A percentile compares a stretch with the other conserved stretches of the same genome.
phyloP scores from a whole-genome alignment of 768 basidiomycete species.

The Termitomyces sp. region DNA sequence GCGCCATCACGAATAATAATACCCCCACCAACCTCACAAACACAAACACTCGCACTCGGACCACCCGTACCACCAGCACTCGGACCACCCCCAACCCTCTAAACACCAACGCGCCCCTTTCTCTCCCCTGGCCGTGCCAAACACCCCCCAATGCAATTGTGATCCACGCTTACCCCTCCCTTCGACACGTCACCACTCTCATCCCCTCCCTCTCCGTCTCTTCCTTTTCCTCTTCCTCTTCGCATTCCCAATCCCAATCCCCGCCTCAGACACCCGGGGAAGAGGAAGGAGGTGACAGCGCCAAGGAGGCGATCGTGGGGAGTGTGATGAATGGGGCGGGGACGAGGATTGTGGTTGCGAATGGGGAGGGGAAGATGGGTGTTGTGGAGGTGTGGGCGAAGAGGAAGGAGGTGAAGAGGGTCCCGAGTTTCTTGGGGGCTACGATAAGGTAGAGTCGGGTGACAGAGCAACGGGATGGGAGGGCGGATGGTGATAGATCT shows the following conservation, averaged over 20 bases:
- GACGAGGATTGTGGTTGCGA: slow-evolving; percentile 50
- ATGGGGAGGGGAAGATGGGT: slow-evolving; percentile 6
- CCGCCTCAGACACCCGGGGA: not conserved
- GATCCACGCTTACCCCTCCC: slow-evolving; percentile 1
- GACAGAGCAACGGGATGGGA: no score
- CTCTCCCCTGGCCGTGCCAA: not conserved
- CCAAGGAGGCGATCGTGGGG: slow-evolving; percentile 49
- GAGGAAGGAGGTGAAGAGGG: slow-evolving; percentile 33
- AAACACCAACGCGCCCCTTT: not conserved
- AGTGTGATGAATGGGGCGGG: slow-evolving; percentile 54
- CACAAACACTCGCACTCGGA: not conserved
- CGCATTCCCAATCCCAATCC: not conserved
- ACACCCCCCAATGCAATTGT: not conserved
- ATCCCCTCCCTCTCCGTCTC: not conserved
- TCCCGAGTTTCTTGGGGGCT: slow-evolving; percentile 28
- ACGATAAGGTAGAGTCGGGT: slow-evolving; percentile 13
- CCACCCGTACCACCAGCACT: not conserved
- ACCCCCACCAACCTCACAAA: not conserved
- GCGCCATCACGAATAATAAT: not conserved
- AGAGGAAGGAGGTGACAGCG: slow-evolving; percentile 40
- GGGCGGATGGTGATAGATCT: not conserved
- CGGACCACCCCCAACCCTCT: not conserved
- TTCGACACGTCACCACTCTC: slow-evolving; percentile 3
- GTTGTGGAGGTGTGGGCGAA: slow-evolving; percentile 46
- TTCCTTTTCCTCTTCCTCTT: not conserved